Base-by-base conservation (phyloP, 345 rosid genomes). In the Sonneratia alba region DNA sequence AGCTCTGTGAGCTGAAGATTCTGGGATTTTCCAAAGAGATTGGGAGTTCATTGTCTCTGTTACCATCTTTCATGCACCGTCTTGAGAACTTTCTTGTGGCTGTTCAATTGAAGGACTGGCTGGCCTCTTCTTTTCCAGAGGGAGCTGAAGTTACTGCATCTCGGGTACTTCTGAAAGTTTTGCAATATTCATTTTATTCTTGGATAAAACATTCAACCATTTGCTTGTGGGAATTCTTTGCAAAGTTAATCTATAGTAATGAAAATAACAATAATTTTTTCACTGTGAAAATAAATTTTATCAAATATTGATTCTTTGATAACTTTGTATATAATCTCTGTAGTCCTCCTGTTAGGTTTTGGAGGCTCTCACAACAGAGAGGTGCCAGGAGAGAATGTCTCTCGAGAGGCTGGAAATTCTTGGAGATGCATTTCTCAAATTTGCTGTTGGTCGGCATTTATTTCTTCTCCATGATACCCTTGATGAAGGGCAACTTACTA, bases 341-440 rank as follows among this genome's bases (percentile, higher is more conserved):
- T 9, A 27, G 36, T 27, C 34, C 12, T 71, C 62, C 36, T 56
- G 55, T 74, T 74, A 94, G 98, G 81, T 94, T 76, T 83, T 94
- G 19, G 91, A 91, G 82, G 98, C 98, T 22, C 96, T 94, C 72
- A 89, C 98, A 27, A 89, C 98, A 53, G 98, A 94, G 85, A 94
- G 81, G 75, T 94, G 98, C 79, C 97, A 88, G 76, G 98, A 94
- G 82, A 91, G 95, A 45, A 80, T 94, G 79, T 93, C 98, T 67
- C 92, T 93, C 77, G 98, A 93, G 80, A 87, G 97, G 79, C 91
- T 93, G 57, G 98, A 93, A 81, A 75, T 78, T 64, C 91, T 93
- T 63, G 98, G 98, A 70, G 98, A 93, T 82, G 87, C 91, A 72
- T 93, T 93, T 77, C 96, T 91, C 74, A 91, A 93, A 83, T 91